Evolutionary conservation across 1,284 basidiomycete species (phyloP).

Genomic region (Ceratobasidium sp.): DNA sequence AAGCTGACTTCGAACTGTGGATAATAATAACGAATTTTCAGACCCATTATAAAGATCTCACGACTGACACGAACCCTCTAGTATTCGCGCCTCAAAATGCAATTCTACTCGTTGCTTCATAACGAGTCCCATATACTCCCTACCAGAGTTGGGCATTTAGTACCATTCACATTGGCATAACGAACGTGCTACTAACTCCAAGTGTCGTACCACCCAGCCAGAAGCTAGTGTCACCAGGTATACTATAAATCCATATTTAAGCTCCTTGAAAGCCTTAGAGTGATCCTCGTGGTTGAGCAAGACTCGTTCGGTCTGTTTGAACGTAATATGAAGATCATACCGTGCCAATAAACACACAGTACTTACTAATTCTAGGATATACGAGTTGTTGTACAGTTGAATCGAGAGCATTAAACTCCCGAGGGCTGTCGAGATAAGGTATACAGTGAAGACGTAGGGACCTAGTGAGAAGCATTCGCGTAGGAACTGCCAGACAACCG

Average conservation of each 20-base stretch:
- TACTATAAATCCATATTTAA: background rate
- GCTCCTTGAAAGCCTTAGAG: background rate
- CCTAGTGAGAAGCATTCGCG: background rate
- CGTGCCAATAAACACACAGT: background rate
- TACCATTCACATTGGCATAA: background rate
- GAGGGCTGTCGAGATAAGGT: background rate
- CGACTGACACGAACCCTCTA: background rate
- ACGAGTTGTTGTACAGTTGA: slow-evolving; percentile 14
- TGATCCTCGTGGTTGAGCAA: background rate
- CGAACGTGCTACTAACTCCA: background rate
- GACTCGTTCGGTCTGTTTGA: slow-evolving; percentile 3
- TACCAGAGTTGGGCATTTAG: background rate
- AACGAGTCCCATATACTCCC: background rate
- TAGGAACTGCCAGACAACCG: background rate
- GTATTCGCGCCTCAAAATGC: slow-evolving; percentile 12
- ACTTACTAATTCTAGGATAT: slow-evolving; percentile 7
- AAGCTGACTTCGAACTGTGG: slow-evolving; percentile 1
- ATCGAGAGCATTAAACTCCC: background rate
- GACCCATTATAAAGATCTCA: background rate
- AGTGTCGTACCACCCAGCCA: background rate
- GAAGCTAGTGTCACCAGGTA: slow-evolving; percentile 5
- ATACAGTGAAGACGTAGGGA: background rate
- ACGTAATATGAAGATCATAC: background rate
- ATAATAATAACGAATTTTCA: background rate
- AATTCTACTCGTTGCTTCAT: slow-evolving; percentile 19